phyloP scores from a whole-genome alignment of 1,139 yeast species.

The Candida sp. region DNA sequence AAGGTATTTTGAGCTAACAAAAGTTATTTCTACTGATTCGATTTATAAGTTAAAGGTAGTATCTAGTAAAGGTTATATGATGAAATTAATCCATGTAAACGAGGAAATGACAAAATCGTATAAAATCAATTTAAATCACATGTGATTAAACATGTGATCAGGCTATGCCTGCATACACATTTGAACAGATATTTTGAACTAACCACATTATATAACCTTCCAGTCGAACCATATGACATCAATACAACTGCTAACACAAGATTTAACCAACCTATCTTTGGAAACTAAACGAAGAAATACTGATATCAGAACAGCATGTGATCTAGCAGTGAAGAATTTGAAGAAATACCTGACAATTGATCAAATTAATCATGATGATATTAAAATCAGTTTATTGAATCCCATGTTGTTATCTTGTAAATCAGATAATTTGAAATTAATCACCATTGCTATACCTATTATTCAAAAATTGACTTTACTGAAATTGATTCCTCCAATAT shows the following conservation, averaged over 20 bases:
- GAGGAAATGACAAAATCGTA: too few species aligned
- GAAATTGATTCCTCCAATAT: constrained; percentile 46
- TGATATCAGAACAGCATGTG: constrained; percentile 68
- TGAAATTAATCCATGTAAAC: too few species aligned
- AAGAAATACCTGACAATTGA: constrained; percentile 23
- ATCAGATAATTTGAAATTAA: constrained; percentile 71
- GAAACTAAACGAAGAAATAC: constrained; percentile 71
- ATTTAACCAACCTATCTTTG: constrained; percentile 54
- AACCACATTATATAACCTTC: background rate
- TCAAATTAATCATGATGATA: constrained; percentile 23
- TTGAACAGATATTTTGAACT: background rate
- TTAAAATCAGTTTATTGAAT: constrained; percentile 50
- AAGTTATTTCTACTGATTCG: too few species aligned
- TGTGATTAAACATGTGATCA: too few species aligned
- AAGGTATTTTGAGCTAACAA: too few species aligned
- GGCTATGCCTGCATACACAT: background rate
- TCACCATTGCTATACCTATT: constrained; percentile 68
- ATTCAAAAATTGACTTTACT: constrained; percentile 55
- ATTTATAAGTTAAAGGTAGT: too few species aligned
- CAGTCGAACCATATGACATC: constrained; percentile 22
- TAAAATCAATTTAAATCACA: too few species aligned
- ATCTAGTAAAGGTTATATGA: too few species aligned
- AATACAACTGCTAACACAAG: constrained; percentile 48
- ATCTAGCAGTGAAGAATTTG: constrained; percentile 50
- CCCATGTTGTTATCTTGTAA: constrained; percentile 77